Evolutionary conservation across 495 filamentous ascomycete species (phyloP), one percentile per base, ranked within the genome.

Genomic region (Lasiosphaeris hirsuta): DNA sequence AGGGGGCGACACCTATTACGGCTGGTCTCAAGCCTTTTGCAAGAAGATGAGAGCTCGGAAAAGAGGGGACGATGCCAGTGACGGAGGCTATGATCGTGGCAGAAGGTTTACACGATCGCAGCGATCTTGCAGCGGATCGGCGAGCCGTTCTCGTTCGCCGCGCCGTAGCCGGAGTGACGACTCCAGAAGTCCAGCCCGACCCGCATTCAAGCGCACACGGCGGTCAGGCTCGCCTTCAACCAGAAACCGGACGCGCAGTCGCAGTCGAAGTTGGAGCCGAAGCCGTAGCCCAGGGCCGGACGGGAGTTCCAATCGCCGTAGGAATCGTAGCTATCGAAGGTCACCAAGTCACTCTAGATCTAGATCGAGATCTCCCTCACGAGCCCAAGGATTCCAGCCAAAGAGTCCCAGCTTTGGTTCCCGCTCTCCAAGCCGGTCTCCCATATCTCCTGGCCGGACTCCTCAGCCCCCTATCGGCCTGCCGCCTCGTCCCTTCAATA

Each of bases 11-110:
- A 85, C 84, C 7, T 95, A 96, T 64, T 94, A 94, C 65, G 91
- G 90, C 38, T 96, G 91, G 91, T 91, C 88, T 11, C 82, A 79
- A 43, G 71, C 75, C 7, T 96, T 95, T 61, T 95, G 90, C 72
- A 79, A 89, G 60, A 85, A 86, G 58, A 95, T 93, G 88, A 89
- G 86, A 66, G 80, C 80, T 51, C 76, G 83, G 39, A 73, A 71
- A 54, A 76, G 77, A 47, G 73, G 66, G 9, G 66, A 59, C 30
- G 54, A 41, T 14, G 59, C 57, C 18, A 45, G 47, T 54, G 52
- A 66, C 34, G 43, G 30, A 23, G 58, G 56, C 9, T 23, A 59
- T 15, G 41, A 54, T 15, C 3, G 30, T 11, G 11, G n/a, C 33
- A 23, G 15, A 33, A 38, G 15, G 34, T 35, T 38, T 7, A 58